Evolutionary conservation across 192 early-diverging fungal genomes (phyloP).

Genomic region (Rhizoclosmatium globosum): DNA sequence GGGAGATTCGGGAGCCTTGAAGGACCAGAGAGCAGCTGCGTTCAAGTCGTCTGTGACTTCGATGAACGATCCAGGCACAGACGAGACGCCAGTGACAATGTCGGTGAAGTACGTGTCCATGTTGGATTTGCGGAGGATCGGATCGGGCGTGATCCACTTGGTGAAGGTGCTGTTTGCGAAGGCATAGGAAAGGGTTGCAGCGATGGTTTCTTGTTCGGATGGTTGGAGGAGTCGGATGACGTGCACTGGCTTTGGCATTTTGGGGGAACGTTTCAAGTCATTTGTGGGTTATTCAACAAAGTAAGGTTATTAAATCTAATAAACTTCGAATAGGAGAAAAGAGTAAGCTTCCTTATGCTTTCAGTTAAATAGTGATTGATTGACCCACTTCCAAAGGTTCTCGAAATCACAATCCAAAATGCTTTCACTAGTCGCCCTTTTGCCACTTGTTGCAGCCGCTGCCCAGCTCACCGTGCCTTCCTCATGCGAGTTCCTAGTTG

Average conservation of each 20-base stretch:
- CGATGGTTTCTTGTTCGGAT: background rate
- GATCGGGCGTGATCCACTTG: too few relatives aligned
- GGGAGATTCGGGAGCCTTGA: too few relatives aligned
- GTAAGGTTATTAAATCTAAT: too few relatives aligned
- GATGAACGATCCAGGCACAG: too few relatives aligned
- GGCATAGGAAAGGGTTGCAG: background rate
- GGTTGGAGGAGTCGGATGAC: background rate
- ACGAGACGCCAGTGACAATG: too few relatives aligned
- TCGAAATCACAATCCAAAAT: slow-evolving; percentile 8
- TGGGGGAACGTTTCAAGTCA: background rate
- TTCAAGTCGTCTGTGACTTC: too few relatives aligned
- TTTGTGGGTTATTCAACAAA: background rate
- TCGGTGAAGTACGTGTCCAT: too few relatives aligned
- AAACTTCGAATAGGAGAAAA: too few relatives aligned
- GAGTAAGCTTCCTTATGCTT: background rate
- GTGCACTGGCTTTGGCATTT: background rate
- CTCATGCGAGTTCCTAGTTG: slow-evolving; percentile 14
- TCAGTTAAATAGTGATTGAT: background rate
- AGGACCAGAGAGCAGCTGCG: too few relatives aligned
- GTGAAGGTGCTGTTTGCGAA: too few relatives aligned
- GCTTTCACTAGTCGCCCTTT: background rate
- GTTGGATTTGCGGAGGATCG: too few relatives aligned
- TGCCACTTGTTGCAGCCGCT: background rate
- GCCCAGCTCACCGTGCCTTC: background rate
- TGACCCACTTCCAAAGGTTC: too few relatives aligned